Conservation (phyloP, 2,329 filamentous ascomycete genomes). For the Chaetothyriales sp. region DNA sequence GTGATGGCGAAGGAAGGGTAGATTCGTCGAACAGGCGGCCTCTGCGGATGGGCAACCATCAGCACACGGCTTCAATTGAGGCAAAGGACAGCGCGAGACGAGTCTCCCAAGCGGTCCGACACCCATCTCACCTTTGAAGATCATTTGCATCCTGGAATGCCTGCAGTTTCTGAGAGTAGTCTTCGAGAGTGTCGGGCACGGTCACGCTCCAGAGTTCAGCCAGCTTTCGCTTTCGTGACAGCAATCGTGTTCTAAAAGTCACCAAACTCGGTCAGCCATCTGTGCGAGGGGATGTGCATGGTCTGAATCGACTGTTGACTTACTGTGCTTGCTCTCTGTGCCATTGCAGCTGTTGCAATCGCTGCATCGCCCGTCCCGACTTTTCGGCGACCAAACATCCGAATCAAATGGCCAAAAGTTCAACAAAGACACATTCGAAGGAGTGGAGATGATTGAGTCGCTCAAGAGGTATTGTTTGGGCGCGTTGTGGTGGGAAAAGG, state of each 20-base stretch:
- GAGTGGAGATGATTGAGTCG: conserved; percentile 33
- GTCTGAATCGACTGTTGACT: conserved; percentile 22
- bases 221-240: conserved; percentile 81
- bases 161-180: conserved; percentile 37
- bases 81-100: background rate
- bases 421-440: conserved; percentile 24
- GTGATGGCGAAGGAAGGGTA: conserved; percentile 34
- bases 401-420: conserved; percentile 35
- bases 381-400: conserved; percentile 31
- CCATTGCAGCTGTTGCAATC: conserved; percentile 34
- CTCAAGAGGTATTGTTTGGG: conserved; percentile 32
- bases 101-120: background rate
- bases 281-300: conserved; percentile 15
- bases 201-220: conserved; percentile 76
- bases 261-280: conserved; percentile 24
- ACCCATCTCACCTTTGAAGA: conserved; percentile 38
- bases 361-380: conserved; percentile 32
- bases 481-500: conserved; percentile 26
- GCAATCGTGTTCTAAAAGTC: conserved; percentile 43
- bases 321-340: conserved; percentile 40
- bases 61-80: conserved; percentile 7
- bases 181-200: conserved; percentile 41
- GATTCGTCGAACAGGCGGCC: conserved; percentile 44
- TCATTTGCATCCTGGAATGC: conserved; percentile 46
- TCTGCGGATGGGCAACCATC: conserved; percentile 26